phyloP scores from a whole-genome alignment of 352 stramenopile genomes.

The Globisporangium acanthophoron region DNA sequence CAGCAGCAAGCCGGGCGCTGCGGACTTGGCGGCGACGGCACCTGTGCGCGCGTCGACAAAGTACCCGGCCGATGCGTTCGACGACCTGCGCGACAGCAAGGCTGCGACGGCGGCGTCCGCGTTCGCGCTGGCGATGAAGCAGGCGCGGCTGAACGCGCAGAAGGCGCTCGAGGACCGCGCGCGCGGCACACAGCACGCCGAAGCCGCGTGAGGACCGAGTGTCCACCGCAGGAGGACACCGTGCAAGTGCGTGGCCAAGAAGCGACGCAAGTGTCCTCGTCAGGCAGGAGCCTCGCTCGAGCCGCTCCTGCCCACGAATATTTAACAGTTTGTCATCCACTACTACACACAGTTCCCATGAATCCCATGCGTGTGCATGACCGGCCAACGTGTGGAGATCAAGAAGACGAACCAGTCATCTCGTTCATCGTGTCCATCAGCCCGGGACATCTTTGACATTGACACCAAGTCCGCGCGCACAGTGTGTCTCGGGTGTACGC shows the following conservation, averaged over 20 bases:
- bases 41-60: not conserved
- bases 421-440: no score
- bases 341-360: no score
- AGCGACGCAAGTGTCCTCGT: not conserved
- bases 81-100: conserved; percentile 7
- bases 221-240: not conserved
- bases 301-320: no score
- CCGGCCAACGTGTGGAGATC: no score
- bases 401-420: no score
- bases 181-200: not conserved
- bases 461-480: no score
- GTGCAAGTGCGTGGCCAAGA: no score
- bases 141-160: conserved; percentile 66
- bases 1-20: not conserved
- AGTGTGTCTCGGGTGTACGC: no score
- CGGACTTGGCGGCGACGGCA: not conserved
- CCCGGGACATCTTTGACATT: no score
- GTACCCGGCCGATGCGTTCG: not conserved
- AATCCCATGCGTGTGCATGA: no score
- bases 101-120: conserved; percentile 42
- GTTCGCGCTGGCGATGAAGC: conserved; percentile 76
- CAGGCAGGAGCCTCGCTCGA: no score
- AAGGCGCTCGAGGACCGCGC: conserved; percentile 50
- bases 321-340: no score
- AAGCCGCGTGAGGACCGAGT: not conserved